Conservation (phyloP, 2,329 filamentous ascomycete species). For the Aspergillus proliferans region DNA sequence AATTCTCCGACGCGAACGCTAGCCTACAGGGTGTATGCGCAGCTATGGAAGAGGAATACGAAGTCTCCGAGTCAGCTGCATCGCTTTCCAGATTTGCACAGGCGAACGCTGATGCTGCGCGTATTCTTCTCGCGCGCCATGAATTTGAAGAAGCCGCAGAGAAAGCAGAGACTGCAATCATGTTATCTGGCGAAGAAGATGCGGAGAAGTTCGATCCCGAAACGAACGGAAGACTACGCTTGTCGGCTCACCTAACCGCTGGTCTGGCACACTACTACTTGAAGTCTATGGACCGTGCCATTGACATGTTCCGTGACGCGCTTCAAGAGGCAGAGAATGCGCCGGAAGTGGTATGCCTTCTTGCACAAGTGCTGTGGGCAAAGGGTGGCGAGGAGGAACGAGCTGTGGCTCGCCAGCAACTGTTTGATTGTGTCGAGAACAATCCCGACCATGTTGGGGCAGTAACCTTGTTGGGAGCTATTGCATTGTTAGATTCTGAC, state of each 20-base stretch:
- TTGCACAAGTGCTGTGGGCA: constrained; percentile 91
- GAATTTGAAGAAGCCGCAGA: constrained; percentile 65
- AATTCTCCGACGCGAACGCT: constrained; percentile 57
- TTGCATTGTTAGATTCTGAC: constrained; percentile 76
- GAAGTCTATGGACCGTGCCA: constrained; percentile 59
- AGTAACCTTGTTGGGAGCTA: constrained; percentile 72
- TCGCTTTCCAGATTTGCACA: constrained; percentile 72
- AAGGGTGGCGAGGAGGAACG: constrained; percentile 69
- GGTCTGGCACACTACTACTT: constrained; percentile 76
- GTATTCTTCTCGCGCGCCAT: constrained; percentile 68
- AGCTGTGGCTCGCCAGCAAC: constrained; percentile 66
- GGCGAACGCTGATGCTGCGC: constrained; percentile 77
- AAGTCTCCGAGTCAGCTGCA: constrained; percentile 68
- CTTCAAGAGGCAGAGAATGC: constrained; percentile 69
- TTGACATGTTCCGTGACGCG: constrained; percentile 73
- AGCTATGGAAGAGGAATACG: constrained; percentile 72
- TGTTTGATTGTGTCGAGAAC: constrained; percentile 73
- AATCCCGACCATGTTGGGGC: constrained; percentile 71
- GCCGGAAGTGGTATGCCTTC: constrained; percentile 77
- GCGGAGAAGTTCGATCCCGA: constrained; percentile 57
- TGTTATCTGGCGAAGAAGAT: constrained; percentile 67
- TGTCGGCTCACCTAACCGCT: constrained; percentile 80
- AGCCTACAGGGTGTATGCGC: constrained; percentile 62
- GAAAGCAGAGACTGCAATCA: constrained; percentile 72
- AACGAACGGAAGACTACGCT: constrained; percentile 61